Evolutionary conservation across 192 early-diverging fungal genomes (phyloP), one percentile per base, ranked within the genome.

Genomic region (Coemansia sp.): DNA sequence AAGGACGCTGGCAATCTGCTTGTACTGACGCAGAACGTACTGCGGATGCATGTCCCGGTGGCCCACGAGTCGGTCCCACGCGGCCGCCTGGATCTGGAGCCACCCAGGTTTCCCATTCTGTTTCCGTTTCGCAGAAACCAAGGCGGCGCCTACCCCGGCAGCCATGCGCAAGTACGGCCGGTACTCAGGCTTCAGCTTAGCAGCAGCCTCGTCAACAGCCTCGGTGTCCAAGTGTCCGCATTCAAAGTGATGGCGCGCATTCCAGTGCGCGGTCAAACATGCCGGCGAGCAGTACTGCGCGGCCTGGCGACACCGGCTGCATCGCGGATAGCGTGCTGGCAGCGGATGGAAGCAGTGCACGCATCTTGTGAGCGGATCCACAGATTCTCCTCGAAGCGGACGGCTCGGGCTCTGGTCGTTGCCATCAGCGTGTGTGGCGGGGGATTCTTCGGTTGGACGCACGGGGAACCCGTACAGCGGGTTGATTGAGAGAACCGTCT

Each of bases 181-280:
- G 45, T 48, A 74, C 18, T 11, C 61, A 1, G 76, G 72, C 49
- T 84, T 84, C 12, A 79, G 39, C 15, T 50, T 47, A 9, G 39
- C 48, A 5, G 76, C 61, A 39, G 48, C 50, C 13, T 6, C 18
- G 37, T 63, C 63, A 5, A 45, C 16, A 6, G 65, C 52, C 5
- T 10, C 9, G 45, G 13, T 48, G 19, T 52, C 61, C 10, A 40
- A 0, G 32, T 38, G 16, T 13, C 23, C 5, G 61, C 81, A 84
- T 44, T 75, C 72, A 10, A 70, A 57, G 45, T 79, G 61, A 38
- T 84, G 81, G 0, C 81, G 67, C 44, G 43, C 39, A 0, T 26
- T 23, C 81, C 81, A 84, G 63, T 78, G 72, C 56, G 19, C n/a
- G 3, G 40, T 16, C 18, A 76, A 70, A 32, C 81, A 84, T 19